Evolutionary conservation across 2,329 filamentous ascomycete species (phyloP).

Genomic region (Mariannaea elegans): DNA sequence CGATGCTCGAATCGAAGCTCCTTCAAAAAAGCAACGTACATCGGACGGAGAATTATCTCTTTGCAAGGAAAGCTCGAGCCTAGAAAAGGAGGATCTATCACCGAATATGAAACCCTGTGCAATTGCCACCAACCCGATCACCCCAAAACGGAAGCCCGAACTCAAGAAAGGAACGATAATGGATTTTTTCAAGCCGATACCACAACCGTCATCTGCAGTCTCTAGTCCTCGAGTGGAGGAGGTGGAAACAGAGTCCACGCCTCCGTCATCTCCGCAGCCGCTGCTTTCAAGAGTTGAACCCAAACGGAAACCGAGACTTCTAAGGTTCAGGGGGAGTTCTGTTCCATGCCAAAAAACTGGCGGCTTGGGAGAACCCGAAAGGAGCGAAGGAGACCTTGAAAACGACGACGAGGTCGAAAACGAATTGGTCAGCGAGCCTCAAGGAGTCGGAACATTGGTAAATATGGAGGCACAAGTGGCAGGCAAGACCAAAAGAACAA

Average conservation of each 20-base stretch:
- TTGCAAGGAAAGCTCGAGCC: neutral
- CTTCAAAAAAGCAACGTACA: conserved; percentile 39
- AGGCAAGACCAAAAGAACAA: conserved; percentile 25
- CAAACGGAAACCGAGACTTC: conserved; percentile 39
- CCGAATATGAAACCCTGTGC: neutral
- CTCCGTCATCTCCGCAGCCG: conserved; percentile 35
- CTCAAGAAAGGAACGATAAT: conserved; percentile 49
- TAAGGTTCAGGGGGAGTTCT: conserved; percentile 40
- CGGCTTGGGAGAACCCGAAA: neutral
- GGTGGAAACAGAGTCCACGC: conserved; percentile 28
- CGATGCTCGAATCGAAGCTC: conserved; percentile 37
- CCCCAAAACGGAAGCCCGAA: neutral
- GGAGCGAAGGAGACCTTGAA: neutral
- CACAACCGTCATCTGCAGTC: conserved; percentile 12
- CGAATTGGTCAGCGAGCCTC: neutral
- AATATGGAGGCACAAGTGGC: conserved; percentile 8
- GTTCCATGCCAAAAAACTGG: conserved; percentile 21
- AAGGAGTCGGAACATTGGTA: neutral
- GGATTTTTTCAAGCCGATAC: conserved; percentile 52
- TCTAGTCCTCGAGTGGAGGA: conserved; percentile 29
- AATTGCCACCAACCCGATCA: neutral
- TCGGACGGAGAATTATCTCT: neutral
- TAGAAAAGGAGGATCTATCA: neutral
- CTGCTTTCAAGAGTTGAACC: conserved; percentile 5
- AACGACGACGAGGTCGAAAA: neutral